These are phyloP conservation scores for Colletotrichum noveboracense DNA, from an alignment of 2,329 filamentous ascomycete genomes.

Conservation along the genomic window DNA sequence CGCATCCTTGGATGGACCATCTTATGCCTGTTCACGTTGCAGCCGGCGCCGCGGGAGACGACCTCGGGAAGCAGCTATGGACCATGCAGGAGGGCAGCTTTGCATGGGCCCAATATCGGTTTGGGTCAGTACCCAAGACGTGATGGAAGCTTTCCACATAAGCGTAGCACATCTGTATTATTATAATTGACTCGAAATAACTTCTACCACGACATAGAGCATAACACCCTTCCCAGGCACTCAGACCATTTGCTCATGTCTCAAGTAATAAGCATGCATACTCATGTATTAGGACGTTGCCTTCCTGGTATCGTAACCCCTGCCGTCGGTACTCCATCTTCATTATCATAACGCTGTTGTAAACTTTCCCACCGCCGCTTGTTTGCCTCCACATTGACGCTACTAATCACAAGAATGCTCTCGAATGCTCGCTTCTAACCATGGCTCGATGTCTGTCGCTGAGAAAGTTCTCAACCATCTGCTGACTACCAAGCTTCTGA, in stretches of 20 bases:
- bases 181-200: background rate
- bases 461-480: conserved; percentile 61
- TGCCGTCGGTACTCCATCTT: background rate
- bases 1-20: conserved; percentile 56
- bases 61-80: conserved; percentile 47
- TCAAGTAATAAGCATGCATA: conserved; percentile 1
- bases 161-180: background rate
- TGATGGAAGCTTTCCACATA: background rate
- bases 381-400: background rate
- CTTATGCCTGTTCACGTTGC: conserved; percentile 54
- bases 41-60: conserved; percentile 50
- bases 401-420: conserved; percentile 33
- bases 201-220: background rate
- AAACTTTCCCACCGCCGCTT: background rate
- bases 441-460: conserved; percentile 51
- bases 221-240: background rate
- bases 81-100: conserved; percentile 50
- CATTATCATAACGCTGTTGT: background rate
- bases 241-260: background rate
- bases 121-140: conserved; percentile 31
- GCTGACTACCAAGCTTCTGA: conserved; percentile 48
- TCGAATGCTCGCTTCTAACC: conserved; percentile 40
- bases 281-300: conserved; percentile 1
- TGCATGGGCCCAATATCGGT: conserved; percentile 53
- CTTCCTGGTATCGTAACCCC: background rate